Evolutionary conservation across 2,329 filamentous ascomycete species (phyloP).

Genomic region (Cercospora zeina): DNA sequence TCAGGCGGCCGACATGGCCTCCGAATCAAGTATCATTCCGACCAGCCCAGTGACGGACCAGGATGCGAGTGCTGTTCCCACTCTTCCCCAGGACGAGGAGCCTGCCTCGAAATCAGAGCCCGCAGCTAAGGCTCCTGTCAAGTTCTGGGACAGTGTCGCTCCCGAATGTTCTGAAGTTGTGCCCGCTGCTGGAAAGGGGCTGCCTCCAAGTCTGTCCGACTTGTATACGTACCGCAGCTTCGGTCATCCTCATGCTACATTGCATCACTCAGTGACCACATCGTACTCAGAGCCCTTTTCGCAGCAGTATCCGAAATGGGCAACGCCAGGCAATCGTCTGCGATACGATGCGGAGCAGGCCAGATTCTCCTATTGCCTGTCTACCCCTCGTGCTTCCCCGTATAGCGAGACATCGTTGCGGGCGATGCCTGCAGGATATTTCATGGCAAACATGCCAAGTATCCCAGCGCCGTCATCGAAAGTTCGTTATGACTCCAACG

Average conservation of each 20-base stretch:
- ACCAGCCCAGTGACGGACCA: background rate
- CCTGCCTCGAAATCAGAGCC: background rate
- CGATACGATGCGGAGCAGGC: slow-evolving; percentile 19
- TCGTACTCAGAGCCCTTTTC: slow-evolving; percentile 21
- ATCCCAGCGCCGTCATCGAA: background rate
- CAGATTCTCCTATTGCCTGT: slow-evolving; percentile 14
- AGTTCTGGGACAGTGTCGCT: background rate
- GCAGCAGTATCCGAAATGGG: slow-evolving; percentile 24
- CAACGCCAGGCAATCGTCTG: slow-evolving; percentile 10
- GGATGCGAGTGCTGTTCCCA: background rate
- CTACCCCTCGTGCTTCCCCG: background rate
- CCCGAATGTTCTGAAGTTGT: background rate
- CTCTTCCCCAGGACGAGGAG: background rate
- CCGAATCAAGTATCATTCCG: background rate
- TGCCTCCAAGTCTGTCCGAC: slow-evolving; percentile 7
- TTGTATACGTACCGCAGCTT: slow-evolving; percentile 8
- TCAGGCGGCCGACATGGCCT: background rate
- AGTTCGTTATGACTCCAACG: background rate
- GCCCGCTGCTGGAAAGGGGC: slow-evolving; percentile 4
- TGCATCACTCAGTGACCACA: background rate
- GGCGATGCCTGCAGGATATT: background rate
- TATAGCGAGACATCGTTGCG: background rate
- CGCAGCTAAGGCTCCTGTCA: background rate
- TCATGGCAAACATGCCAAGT: background rate
- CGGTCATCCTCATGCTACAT: slow-evolving; percentile 11